Evolutionary conservation across 2,329 filamentous ascomycete genomes (phyloP).

Genomic region (Claviceps sp.): DNA sequence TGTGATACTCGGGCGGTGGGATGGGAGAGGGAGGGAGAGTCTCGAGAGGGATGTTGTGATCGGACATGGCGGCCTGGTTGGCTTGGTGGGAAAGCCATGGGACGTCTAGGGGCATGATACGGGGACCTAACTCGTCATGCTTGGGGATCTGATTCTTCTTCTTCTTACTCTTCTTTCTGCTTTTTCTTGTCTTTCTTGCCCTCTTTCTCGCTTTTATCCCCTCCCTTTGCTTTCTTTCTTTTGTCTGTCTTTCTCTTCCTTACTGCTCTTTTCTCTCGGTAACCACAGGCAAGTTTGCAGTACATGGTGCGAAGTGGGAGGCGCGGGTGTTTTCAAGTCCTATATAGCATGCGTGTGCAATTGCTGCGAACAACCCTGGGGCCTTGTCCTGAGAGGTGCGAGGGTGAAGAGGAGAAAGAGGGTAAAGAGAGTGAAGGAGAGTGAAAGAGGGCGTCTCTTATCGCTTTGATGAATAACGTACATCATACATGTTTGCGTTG

Average conservation of each 20-base stretch:
- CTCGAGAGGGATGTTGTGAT: neutral
- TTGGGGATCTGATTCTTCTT: neutral
- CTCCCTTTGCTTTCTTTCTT: neutral
- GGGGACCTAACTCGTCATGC: neutral
- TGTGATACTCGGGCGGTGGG: constrained; percentile 3
- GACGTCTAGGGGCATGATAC: neutral
- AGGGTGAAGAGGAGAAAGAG: too few relatives aligned
- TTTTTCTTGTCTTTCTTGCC: neutral
- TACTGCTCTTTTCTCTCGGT: too few relatives aligned
- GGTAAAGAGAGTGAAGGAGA: too few relatives aligned
- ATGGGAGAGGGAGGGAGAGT: neutral
- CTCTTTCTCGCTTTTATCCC: neutral
- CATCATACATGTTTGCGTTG: too few relatives aligned
- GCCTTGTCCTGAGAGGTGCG: too few relatives aligned
- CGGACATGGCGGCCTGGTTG: neutral
- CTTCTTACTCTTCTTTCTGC: neutral
- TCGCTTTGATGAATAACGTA: too few relatives aligned
- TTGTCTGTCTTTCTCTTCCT: neutral
- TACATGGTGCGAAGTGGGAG: too few relatives aligned
- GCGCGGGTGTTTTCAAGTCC: too few relatives aligned
- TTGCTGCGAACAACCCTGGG: too few relatives aligned
- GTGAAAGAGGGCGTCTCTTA: too few relatives aligned
- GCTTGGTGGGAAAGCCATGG: neutral
- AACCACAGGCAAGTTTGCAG: too few relatives aligned
- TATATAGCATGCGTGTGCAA: too few relatives aligned